These are phyloP conservation scores for Cubamyces lactineus DNA, from an alignment of 768 basidiomycete species.

Conservation along the genomic window DNA sequence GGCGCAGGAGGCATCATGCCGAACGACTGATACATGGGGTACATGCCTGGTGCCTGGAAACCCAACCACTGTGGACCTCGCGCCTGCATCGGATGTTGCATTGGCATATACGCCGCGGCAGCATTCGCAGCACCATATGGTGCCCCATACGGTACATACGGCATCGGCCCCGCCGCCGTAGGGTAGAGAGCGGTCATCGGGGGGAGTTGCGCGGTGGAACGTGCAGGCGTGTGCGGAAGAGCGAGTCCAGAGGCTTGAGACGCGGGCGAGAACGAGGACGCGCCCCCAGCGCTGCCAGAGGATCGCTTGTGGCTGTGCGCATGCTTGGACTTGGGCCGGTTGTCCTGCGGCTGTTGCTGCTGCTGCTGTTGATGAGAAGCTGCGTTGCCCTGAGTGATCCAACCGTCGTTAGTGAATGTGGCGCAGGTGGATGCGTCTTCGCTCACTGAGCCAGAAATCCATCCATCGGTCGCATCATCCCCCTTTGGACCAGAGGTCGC, in stretches of 20 bases:
- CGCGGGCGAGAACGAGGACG: conserved; percentile 12
- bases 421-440: conserved; percentile 9
- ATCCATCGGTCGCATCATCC: conserved; percentile 26
- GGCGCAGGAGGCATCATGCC: conserved; percentile 15
- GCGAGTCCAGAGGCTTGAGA: conserved; percentile 8
- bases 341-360: conserved; percentile 1
- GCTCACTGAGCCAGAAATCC: conserved; percentile 28
- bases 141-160: conserved; percentile 13
- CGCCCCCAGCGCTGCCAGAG: conserved; percentile 20
- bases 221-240: conserved; percentile 8
- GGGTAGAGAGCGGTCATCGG: neutral
- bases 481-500: neutral
- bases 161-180: neutral
- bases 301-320: conserved; percentile 28
- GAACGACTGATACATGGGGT: conserved; percentile 20
- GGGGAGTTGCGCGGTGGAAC: neutral
- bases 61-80: conserved; percentile 20
- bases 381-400: conserved; percentile 25
- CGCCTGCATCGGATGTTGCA: conserved; percentile 20
- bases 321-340: conserved; percentile 11
- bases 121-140: conserved; percentile 5
- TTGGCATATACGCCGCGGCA: conserved; percentile 19
- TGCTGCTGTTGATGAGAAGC: conserved; percentile 5
- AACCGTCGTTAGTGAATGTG: conserved; percentile 28
- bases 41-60: conserved; percentile 21